Conservation (phyloP, 495 filamentous ascomycete genomes). For the Beverwykella pulmonaria region DNA sequence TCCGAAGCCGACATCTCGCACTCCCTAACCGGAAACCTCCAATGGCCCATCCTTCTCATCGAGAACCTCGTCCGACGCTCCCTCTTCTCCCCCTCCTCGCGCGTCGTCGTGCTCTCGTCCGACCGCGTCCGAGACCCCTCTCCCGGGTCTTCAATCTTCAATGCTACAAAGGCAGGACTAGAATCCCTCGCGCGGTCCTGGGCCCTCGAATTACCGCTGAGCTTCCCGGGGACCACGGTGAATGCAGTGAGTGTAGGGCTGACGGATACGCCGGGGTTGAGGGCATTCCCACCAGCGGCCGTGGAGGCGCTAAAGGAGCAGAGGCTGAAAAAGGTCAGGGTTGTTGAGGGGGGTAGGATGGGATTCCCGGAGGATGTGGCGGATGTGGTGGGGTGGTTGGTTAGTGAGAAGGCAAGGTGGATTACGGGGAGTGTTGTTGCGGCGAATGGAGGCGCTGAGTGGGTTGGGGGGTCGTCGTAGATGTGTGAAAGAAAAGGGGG, state of each 20-base stretch:
- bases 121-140: slow-evolving; percentile 23
- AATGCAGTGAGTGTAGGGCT: slow-evolving; percentile 35
- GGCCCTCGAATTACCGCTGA: slow-evolving; percentile 26
- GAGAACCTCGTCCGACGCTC: slow-evolving; percentile 30
- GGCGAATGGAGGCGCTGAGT: slow-evolving; percentile 34
- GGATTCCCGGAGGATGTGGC: slow-evolving; percentile 36
- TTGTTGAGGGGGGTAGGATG: slow-evolving; percentile 32
- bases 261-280: slow-evolving; percentile 33
- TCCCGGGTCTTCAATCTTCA: slow-evolving; percentile 31
- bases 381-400: slow-evolving; percentile 39
- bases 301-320: slow-evolving; percentile 27
- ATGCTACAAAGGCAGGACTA: slow-evolving; percentile 27
- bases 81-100: slow-evolving; percentile 22
- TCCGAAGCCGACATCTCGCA: slow-evolving; percentile 19
- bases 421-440: slow-evolving; percentile 36
- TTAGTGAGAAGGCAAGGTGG: slow-evolving; percentile 30
- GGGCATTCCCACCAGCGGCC: slow-evolving; percentile 19
- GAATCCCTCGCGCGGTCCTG: slow-evolving; percentile 27
- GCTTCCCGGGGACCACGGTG: slow-evolving; percentile 32
- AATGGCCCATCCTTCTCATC: slow-evolving; percentile 31
- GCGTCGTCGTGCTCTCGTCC: slow-evolving; percentile 30
- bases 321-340: slow-evolving; percentile 29
- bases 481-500: neutral
- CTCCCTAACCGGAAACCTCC: slow-evolving; percentile 31
- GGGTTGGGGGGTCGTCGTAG: slow-evolving; percentile 18